A percentile compares a stretch with the other conserved stretches of the same genome.
phyloP scores from a whole-genome alignment of 805 yeast species.

The Scheffersomyces amazonensis region DNA sequence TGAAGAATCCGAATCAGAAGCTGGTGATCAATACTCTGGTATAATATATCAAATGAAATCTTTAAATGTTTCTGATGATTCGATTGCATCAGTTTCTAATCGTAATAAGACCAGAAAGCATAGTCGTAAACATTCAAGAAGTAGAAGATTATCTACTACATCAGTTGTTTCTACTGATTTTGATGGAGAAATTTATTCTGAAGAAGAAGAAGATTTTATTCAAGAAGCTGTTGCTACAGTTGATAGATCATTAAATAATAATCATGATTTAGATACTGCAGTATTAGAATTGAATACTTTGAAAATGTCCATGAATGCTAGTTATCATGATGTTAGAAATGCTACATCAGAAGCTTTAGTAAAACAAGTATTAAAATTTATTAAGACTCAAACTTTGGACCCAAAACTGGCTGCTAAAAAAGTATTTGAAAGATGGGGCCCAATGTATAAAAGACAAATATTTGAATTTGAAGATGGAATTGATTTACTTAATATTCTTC shows the following conservation, averaged over 20 bases:
- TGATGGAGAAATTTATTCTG: conserved; percentile 30
- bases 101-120: conserved; percentile 38
- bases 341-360: conserved; percentile 78
- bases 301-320: conserved; percentile 96
- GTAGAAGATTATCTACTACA: conserved; percentile 34
- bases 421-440: conserved; percentile 78
- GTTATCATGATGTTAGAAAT: conserved; percentile 85
- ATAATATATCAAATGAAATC: conserved; percentile 46
- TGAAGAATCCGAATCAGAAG: conserved; percentile 40
- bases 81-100: conserved; percentile 51
- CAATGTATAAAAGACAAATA: conserved; percentile 79
- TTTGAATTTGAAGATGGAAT: conserved; percentile 76
- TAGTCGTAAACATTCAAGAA: conserved; percentile 19
- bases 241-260: conserved; percentile 85
- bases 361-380: conserved; percentile 65
- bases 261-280: conserved; percentile 93
- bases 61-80: conserved; percentile 54
- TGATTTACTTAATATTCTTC: conserved; percentile 58
- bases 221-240: conserved; percentile 93
- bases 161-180: conserved; percentile 47
- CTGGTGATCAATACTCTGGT: conserved; percentile 33
- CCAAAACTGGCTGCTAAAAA: conserved; percentile 74
- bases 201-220: conserved; percentile 71
- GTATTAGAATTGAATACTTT: conserved; percentile 87
- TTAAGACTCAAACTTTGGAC: conserved; percentile 72